Percentiles rank a stretch among this genome's conserved stretches.
phyloP scores from a whole-genome alignment of 1,139 yeast genomes.

The Pichia sp. region DNA sequence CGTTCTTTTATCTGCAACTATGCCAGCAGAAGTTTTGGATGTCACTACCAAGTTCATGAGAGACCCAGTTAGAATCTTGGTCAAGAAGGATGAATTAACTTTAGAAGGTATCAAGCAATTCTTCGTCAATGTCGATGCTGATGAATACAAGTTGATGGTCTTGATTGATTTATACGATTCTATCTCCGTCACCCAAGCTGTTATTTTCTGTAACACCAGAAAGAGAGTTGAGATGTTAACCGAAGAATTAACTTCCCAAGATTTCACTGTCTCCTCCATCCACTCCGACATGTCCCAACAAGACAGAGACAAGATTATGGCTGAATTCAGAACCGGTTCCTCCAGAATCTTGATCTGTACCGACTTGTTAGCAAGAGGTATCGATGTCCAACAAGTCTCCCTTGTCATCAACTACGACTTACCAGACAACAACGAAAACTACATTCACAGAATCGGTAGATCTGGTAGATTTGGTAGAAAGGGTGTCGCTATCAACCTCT shows the following conservation, averaged over 20 bases:
- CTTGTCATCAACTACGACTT: conserved; percentile 96
- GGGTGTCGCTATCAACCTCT: conserved; percentile 99
- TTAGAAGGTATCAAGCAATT: conserved; percentile 98
- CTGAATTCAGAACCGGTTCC: conserved; percentile 97
- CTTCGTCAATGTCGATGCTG: conserved; percentile 90
- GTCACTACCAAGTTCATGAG: conserved; percentile 96
- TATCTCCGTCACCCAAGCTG: conserved; percentile 97
- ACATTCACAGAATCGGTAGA: conserved; percentile 99
- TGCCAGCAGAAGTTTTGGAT: conserved; percentile 96
- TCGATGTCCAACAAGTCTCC: conserved; percentile 98
- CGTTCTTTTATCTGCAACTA: conserved; percentile 93
- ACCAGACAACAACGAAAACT: conserved; percentile 97
- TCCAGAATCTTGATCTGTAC: conserved; percentile 96
- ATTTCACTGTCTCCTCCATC: conserved; percentile 95
- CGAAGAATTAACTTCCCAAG: conserved; percentile 74
- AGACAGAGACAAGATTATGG: conserved; percentile 97
- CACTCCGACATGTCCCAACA: conserved; percentile 97
- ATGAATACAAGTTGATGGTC: conserved; percentile 91
- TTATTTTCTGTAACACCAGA: conserved; percentile 99
- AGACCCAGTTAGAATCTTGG: conserved; percentile 94
- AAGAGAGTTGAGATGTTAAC: conserved; percentile 94
- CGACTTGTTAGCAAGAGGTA: conserved; percentile 99
- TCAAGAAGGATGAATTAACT: conserved; percentile 96
- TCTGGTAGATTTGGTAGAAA: conserved; percentile 99
- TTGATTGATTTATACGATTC: conserved; percentile 96